phyloP scores from a whole-genome alignment of 305 asterid genomes.

The Ruellia speciosa region DNA sequence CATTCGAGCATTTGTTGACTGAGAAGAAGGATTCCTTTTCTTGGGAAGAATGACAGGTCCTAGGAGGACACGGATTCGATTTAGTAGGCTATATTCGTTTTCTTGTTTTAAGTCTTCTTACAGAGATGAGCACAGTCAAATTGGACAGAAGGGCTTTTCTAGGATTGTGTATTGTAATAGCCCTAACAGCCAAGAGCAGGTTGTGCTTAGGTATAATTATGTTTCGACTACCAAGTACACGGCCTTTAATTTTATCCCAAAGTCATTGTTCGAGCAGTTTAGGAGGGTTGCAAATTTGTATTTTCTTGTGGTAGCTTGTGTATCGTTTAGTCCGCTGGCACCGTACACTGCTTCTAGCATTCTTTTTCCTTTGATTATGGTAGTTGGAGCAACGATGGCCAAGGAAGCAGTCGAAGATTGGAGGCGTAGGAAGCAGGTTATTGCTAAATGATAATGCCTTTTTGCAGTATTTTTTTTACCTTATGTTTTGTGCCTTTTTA shows the following conservation, averaged over 20 bases:
- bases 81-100: conserved; percentile 67
- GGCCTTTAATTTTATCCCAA: conserved; percentile 68
- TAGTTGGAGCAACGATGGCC: conserved; percentile 88
- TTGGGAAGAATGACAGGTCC: conserved; percentile 31
- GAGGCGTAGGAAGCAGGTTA: conserved; percentile 88
- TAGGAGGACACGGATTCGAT: conserved; percentile 33
- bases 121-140: conserved; percentile 59
- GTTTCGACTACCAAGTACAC: conserved; percentile 94
- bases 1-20: background rate
- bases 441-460: background rate
- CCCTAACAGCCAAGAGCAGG: conserved; percentile 60
- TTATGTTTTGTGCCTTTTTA: too few species aligned
- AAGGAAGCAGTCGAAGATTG: conserved; percentile 94
- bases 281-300: conserved; percentile 93
- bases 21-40: background rate
- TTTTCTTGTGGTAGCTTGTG: conserved; percentile 84
- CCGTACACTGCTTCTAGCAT: conserved; percentile 73
- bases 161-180: conserved; percentile 78
- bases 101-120: conserved; percentile 49
- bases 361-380: conserved; percentile 66
- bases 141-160: conserved; percentile 84
- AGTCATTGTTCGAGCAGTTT: conserved; percentile 93
- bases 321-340: conserved; percentile 76
- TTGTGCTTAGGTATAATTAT: conserved; percentile 55
- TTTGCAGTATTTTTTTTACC: background rate